A percentile compares a stretch with the other conserved stretches of the same genome.
phyloP scores from a whole-genome alignment of 169 alveolate species.

The Plasmodium billcollinsi region DNA sequence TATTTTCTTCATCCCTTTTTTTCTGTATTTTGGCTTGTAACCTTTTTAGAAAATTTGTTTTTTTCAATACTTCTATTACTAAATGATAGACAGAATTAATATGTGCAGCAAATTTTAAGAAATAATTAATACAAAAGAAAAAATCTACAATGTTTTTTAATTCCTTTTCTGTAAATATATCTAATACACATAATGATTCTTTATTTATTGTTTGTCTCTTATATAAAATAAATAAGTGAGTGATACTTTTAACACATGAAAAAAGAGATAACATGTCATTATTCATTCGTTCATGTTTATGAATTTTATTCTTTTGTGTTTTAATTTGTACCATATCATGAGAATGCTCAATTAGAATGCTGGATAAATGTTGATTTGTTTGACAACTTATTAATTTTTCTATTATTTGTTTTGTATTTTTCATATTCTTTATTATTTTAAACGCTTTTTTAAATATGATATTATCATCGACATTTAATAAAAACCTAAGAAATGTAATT shows the following conservation, averaged over 20 bases:
- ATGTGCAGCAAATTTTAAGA: constrained; percentile 13
- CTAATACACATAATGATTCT: not conserved
- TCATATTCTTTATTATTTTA: constrained; percentile 48
- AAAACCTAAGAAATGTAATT: constrained; percentile 32
- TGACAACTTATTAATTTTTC: constrained; percentile 4
- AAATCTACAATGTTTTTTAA: constrained; percentile 38
- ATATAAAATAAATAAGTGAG: constrained; percentile 10
- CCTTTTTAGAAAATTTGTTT: constrained; percentile 20
- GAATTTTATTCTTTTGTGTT: not conserved
- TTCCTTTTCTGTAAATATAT: constrained; percentile 37
- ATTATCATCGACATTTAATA: constrained; percentile 52
- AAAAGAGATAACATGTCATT: constrained; percentile 4
- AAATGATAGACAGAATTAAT: constrained; percentile 30
- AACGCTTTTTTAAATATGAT: constrained; percentile 47
- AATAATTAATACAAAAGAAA: constrained; percentile 49
- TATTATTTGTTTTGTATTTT: constrained; percentile 1
- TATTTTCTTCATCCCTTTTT: not conserved
- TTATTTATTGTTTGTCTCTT: constrained; percentile 8
- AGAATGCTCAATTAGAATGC: not conserved
- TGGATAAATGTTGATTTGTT: not conserved
- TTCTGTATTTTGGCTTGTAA: constrained; percentile 15
- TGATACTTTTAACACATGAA: constrained; percentile 2
- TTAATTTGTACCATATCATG: not conserved
- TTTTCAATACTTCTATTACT: constrained; percentile 32
- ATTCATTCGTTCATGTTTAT: not conserved